Conservation (phyloP, 139 green algal genomes). For the Yamagishiella unicocca region DNA sequence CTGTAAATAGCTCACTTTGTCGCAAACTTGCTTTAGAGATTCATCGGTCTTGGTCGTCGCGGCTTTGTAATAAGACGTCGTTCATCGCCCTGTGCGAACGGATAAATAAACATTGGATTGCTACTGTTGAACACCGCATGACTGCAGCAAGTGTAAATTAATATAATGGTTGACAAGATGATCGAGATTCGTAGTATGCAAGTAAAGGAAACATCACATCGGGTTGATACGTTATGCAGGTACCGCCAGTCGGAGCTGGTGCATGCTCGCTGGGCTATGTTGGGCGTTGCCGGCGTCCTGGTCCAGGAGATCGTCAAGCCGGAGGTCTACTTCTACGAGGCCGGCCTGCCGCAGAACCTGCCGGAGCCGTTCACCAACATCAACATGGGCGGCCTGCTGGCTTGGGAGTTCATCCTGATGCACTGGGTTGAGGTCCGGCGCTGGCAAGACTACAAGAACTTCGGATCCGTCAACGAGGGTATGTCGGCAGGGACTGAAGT, state of each 20-base stretch:
- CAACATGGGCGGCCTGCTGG: conserved; percentile 81
- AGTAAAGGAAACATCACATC: too few species aligned
- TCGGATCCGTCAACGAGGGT: conserved; percentile 75
- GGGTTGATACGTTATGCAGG: conserved; percentile 68
- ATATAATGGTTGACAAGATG: too few species aligned
- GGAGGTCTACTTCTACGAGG: conserved; percentile 80
- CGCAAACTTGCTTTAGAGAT: too few species aligned
- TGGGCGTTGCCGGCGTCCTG: conserved; percentile 76
- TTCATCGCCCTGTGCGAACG: too few species aligned
- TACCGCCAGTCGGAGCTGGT: conserved; percentile 88
- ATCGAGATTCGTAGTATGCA: too few species aligned
- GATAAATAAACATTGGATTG: too few species aligned
- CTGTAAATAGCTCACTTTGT: too few species aligned
- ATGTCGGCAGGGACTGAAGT: too few species aligned
- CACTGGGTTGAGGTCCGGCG: conserved; percentile 89
- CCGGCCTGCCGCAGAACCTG: conserved; percentile 79
- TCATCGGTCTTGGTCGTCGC: too few species aligned
- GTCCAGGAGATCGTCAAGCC: conserved; percentile 76
- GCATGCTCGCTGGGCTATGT: conserved; percentile 73
- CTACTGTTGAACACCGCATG: too few species aligned
- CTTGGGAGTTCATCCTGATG: conserved; percentile 83
- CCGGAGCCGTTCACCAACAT: conserved; percentile 83
- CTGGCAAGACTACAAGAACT: conserved; percentile 89
- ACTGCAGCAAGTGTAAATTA: too few species aligned
- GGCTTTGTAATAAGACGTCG: too few species aligned